These are phyloP conservation scores for Salix udensis DNA, from an alignment of 345 rosid genomes.

Conservation along the genomic window DNA sequence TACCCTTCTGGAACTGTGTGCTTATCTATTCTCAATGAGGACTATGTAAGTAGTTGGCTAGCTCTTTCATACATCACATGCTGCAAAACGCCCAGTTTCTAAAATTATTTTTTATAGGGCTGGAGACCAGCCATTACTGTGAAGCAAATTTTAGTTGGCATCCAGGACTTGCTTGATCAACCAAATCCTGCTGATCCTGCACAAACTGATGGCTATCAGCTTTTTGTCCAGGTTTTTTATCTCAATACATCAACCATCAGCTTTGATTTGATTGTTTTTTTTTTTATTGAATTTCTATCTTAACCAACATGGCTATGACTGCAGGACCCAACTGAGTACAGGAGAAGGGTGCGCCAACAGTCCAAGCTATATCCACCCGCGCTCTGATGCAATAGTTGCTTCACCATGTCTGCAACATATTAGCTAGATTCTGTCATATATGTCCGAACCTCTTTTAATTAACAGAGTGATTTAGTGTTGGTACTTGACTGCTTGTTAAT, in stretches of 20 bases:
- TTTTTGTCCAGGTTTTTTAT: background rate
- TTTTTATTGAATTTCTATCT: background rate
- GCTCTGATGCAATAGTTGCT: background rate
- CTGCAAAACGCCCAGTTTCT: background rate
- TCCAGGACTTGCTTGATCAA: slow-evolving; percentile 12
- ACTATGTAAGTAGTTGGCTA: background rate
- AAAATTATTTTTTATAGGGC: background rate
- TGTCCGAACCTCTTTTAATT: background rate
- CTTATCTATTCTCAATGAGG: slow-evolving; percentile 8
- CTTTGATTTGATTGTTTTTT: background rate
- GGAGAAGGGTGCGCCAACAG: slow-evolving; percentile 71
- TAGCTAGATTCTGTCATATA: background rate
- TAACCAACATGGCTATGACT: background rate
- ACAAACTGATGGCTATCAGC: slow-evolving; percentile 6
- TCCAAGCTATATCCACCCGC: slow-evolving; percentile 65
- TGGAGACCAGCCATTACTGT: slow-evolving; percentile 12
- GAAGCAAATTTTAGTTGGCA: slow-evolving; percentile 3
- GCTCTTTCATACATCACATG: background rate
- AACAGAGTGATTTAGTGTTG: background rate
- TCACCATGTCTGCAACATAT: background rate
- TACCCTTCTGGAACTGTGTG: slow-evolving; percentile 9
- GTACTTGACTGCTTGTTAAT: background rate
- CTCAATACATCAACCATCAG: background rate
- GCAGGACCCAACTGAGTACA: slow-evolving; percentile 72
- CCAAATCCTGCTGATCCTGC: slow-evolving; percentile 2